Conservation (phyloP, 768 basidiomycete genomes). For the Boletus huronensis region DNA sequence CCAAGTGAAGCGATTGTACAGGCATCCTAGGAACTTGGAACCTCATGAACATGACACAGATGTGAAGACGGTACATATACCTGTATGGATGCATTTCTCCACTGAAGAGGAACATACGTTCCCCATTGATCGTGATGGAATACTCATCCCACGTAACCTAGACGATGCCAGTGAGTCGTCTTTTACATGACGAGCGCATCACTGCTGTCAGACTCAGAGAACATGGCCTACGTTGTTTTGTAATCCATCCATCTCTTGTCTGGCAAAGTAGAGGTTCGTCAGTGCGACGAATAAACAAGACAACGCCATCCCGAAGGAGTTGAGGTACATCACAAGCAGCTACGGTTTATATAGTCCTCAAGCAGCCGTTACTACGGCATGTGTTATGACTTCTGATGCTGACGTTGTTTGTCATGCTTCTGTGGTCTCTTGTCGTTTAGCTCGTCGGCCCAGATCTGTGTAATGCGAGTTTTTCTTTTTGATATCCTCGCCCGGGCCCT, state of each 20-base stretch:
- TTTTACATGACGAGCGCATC: neutral
- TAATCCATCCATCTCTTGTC: conserved; percentile 11
- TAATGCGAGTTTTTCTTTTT: no score
- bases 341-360: no score
- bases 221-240: conserved; percentile 14
- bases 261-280: conserved; percentile 16
- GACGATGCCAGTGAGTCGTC: neutral
- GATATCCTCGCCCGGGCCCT: no score
- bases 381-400: no score
- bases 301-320: conserved; percentile 2
- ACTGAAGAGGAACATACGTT: conserved; percentile 54
- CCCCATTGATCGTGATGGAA: conserved; percentile 55
- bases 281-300: no score
- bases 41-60: neutral
- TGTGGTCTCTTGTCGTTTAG: no score
- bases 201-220: neutral
- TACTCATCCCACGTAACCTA: conserved; percentile 58
- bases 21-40: conserved; percentile 27
- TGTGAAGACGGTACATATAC: neutral
- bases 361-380: no score
- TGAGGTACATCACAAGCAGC: no score
- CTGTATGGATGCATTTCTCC: conserved; percentile 66
- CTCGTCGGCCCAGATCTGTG: no score
- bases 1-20: conserved; percentile 36
- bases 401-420: no score